Conservation (phyloP, 2,329 filamentous ascomycete genomes). For the Trichoderma afroharzianum region DNA sequence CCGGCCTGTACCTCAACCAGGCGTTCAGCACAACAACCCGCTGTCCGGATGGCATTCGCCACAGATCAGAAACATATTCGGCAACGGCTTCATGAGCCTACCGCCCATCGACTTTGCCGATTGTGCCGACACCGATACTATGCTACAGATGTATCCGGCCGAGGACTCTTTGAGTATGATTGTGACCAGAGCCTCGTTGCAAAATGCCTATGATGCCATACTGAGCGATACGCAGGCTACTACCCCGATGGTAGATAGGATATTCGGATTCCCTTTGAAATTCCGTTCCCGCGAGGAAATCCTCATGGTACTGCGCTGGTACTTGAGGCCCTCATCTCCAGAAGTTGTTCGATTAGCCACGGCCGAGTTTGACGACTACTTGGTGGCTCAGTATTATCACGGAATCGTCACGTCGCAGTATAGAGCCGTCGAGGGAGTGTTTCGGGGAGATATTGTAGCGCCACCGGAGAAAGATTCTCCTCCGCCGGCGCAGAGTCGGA, state of each 20-base stretch:
- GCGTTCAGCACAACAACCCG: background rate
- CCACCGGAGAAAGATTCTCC: background rate
- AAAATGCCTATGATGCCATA: background rate
- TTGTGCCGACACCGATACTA: background rate
- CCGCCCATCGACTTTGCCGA: background rate
- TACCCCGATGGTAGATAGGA: background rate
- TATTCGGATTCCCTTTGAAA: slow-evolving; percentile 4
- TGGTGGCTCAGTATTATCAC: slow-evolving; percentile 8
- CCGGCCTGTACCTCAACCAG: background rate
- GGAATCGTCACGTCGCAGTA: background rate
- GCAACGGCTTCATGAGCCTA: slow-evolving; percentile 4
- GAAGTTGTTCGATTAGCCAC: background rate
- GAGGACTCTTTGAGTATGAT: background rate
- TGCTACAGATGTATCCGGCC: background rate
- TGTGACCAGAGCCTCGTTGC: background rate
- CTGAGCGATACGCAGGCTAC: background rate
- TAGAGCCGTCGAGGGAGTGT: background rate
- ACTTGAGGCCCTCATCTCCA: background rate
- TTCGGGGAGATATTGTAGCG: background rate
- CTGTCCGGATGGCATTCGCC: background rate
- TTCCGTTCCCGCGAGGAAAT: slow-evolving; percentile 8
- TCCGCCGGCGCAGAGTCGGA: background rate
- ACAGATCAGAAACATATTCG: background rate
- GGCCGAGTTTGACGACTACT: slow-evolving; percentile 8
- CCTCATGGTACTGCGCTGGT: slow-evolving; percentile 1